These are phyloP conservation scores for Pseudoperonospora humuli DNA, from an alignment of 352 stramenopile genomes.

Conservation along the genomic window DNA sequence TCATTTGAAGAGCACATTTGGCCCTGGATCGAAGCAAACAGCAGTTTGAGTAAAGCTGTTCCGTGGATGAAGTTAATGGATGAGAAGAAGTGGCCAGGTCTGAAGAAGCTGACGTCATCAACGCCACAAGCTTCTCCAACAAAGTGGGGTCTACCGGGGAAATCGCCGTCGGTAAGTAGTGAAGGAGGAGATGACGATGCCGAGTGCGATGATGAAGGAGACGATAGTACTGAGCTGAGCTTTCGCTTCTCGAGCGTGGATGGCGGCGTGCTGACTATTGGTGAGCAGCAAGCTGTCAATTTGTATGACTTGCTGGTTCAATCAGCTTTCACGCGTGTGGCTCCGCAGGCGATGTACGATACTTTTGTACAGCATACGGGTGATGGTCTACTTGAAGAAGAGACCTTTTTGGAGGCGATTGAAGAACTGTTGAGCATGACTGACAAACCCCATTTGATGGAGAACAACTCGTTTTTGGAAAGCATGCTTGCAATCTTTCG, in stretches of 20 bases:
- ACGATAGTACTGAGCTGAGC: conserved; percentile 25
- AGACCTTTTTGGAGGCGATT: conserved; percentile 74
- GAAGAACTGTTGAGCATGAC: conserved; percentile 78
- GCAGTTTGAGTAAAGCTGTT: conserved; percentile 26
- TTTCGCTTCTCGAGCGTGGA: conserved; percentile 71
- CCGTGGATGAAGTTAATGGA: conserved; percentile 71
- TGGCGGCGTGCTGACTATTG: conserved; percentile 47
- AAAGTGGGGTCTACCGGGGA: conserved; percentile 23
- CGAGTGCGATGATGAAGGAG: conserved; percentile 13
- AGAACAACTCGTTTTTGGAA: conserved; percentile 71
- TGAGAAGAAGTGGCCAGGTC: conserved; percentile 56
- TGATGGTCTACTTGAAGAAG: conserved; percentile 74
- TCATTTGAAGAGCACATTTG: conserved; percentile 39
- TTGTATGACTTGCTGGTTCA: conserved; percentile 58
- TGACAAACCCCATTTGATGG: conserved; percentile 55
- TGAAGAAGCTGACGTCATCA: conserved; percentile 30
- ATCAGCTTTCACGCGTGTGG: conserved; percentile 65
- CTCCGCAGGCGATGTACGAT: conserved; percentile 73
- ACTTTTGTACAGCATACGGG: conserved; percentile 82
- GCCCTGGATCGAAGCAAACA: conserved; percentile 58
- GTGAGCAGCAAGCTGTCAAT: conserved; percentile 45
- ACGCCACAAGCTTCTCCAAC: conserved; percentile 14
- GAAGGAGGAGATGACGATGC: conserved; percentile 20
- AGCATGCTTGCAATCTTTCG: conserved; percentile 71
- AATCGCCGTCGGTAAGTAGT: neutral